phyloP scores from a whole-genome alignment of 371 early-diverging fungal species.

The Conidiobolus incongruus region DNA sequence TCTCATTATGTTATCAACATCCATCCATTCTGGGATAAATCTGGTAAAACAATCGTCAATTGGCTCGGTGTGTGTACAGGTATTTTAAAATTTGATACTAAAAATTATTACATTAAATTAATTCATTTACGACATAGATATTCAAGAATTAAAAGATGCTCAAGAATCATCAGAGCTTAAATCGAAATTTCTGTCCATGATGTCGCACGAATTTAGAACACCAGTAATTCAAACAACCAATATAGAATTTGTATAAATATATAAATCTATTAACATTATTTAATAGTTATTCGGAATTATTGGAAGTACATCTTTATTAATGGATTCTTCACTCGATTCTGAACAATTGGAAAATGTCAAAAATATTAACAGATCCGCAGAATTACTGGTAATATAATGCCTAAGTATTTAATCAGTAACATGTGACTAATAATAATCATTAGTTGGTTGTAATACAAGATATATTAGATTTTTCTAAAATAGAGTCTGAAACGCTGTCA shows the following conservation, averaged over 20 bases:
- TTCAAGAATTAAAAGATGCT: slow-evolving; percentile 3
- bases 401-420: too few relatives aligned
- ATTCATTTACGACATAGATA: not conserved
- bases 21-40: not conserved
- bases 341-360: not conserved
- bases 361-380: slow-evolving; percentile 1
- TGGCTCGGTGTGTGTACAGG: too few relatives aligned
- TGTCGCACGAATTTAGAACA: slow-evolving; percentile 4
- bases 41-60: too few relatives aligned
- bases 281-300: slow-evolving; percentile 4
- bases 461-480: too few relatives aligned
- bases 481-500: slow-evolving; percentile 23
- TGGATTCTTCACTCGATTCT: not conserved
- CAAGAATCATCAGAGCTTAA: slow-evolving; percentile 2
- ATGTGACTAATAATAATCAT: too few relatives aligned
- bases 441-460: slow-evolving; percentile 24
- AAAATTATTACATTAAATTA: not conserved
- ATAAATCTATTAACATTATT: too few relatives aligned
- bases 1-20: slow-evolving; percentile 1
- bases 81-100: too few relatives aligned
- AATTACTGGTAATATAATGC: slow-evolving; percentile 3
- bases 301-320: slow-evolving; percentile 1
- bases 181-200: slow-evolving; percentile 3
- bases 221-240: too few relatives aligned
- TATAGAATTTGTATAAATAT: too few relatives aligned